Conservation (phyloP, 176 grass and related monocot genomes). For the Guadua angustifolia region DNA sequence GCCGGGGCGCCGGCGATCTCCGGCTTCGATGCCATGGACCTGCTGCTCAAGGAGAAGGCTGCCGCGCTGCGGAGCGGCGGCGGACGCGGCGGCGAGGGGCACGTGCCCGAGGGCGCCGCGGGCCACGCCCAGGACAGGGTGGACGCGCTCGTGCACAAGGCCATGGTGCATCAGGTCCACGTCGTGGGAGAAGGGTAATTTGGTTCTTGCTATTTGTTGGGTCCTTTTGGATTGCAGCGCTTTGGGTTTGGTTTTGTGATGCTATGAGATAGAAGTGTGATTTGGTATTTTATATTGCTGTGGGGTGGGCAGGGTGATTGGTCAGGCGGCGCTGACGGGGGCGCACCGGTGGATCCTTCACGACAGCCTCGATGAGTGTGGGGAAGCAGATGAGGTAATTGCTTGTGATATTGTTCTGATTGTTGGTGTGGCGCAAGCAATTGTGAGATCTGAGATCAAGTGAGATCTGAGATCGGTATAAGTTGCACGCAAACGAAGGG, state of each 20-base stretch:
- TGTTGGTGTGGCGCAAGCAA: neutral
- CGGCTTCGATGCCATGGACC: slow-evolving; percentile 58
- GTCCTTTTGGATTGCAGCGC: neutral
- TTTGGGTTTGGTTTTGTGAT: slow-evolving; percentile 4
- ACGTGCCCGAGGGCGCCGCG: slow-evolving; percentile 20
- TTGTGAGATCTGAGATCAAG: neutral
- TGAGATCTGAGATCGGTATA: too few relatives aligned
- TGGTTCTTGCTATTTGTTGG: neutral
- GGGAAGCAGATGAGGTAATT: slow-evolving; percentile 39
- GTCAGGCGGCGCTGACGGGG: slow-evolving; percentile 48
- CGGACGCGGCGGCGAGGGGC: slow-evolving; percentile 30
- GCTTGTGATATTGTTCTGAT: neutral
- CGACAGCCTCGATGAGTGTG: slow-evolving; percentile 47
- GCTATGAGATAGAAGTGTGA: neutral
- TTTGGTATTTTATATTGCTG: slow-evolving; percentile 24
- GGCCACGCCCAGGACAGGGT: slow-evolving; percentile 40
- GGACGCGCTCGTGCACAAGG: slow-evolving; percentile 44
- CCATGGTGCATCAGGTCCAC: slow-evolving; percentile 52
- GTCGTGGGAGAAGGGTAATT: slow-evolving; percentile 49
- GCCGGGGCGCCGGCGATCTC: slow-evolving; percentile 41
- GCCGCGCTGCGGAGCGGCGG: slow-evolving; percentile 21
- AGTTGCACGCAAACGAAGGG: too few relatives aligned
- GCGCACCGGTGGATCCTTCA: slow-evolving; percentile 49
- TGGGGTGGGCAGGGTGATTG: slow-evolving; percentile 43
- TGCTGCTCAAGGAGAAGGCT: slow-evolving; percentile 53